Conservation (phyloP, 371 early-diverging fungal genomes). For the Rhizopus sp. region DNA sequence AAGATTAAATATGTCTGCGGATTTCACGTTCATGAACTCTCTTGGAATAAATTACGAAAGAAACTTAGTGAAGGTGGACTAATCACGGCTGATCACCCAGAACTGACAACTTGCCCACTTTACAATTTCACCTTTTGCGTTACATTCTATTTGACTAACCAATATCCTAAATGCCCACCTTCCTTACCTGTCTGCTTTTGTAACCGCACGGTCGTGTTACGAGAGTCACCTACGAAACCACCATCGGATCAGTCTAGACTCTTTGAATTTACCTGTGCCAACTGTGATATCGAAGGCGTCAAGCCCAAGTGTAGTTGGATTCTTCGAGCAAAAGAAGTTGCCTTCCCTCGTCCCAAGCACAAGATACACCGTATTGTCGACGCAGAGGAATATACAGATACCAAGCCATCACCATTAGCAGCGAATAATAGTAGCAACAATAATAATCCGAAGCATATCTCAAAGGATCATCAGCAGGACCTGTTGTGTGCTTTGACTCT, state of each 20-base stretch:
- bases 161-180: not conserved
- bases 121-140: constrained; percentile 10
- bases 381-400: constrained; percentile 1
- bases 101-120: constrained; percentile 5
- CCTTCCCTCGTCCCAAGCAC: constrained; percentile 22
- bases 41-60: not conserved
- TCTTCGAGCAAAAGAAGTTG: constrained; percentile 28
- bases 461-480: constrained; percentile 1
- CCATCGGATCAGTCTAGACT: not conserved
- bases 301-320: constrained; percentile 37
- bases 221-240: not conserved
- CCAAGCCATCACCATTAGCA: not conserved
- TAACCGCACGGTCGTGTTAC: constrained; percentile 16
- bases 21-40: constrained; percentile 8
- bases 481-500: not conserved
- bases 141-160: not conserved
- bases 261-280: constrained; percentile 32
- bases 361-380: constrained; percentile 8
- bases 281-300: constrained; percentile 28
- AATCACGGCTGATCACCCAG: not conserved
- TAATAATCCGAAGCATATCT: not conserved
- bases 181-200: constrained; percentile 28
- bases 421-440: too few relatives aligned
- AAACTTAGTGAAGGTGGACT: not conserved
- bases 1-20: constrained; percentile 5